Evolutionary conservation across 176 grass and related monocot genomes (phyloP), one percentile per base, ranked within the genome.

Genomic region (Phragmites australis): DNA sequence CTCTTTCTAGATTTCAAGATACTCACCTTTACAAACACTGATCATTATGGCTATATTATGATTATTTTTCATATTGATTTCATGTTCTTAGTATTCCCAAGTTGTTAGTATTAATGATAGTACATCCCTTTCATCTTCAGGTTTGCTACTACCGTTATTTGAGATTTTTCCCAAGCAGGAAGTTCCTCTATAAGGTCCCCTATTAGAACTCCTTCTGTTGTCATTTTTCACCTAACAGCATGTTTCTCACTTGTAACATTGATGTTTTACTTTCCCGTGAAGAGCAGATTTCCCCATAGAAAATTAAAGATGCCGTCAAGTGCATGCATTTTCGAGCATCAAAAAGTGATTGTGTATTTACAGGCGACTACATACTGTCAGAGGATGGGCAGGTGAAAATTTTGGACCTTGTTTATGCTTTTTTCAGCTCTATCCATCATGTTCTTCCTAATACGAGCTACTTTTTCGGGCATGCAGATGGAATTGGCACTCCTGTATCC

Each of bases 111-210:
- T 50, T 87, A 48, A n/a, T 40, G 29, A 65, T 80, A 77, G 29
- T 61, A 68, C 6, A 53, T 65, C 34, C 50, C 42, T 45, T 44
- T 70, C 17, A 51, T 65, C 17, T 82, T 72, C 46, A 97, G 95
- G 95, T 93, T 70, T 94, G 95, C 55, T 94, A 97, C 82, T 94
- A 93, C 74, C 95, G 92, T 22, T 94, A 97, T 75, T 74, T 94
- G 72, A 94, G 95, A 87, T 91, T 94, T 90, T 97, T 90, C 80
- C 86, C 95, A 72, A 79, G 83, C 12, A 92, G 95, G 52, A 94
- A 93, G 53, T 97, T 97, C 74, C 88, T 97, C 16, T 97, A 94
- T 76, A 97, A 97, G 95, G 95, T 97, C 50, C 45, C 45, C 31
- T 69, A 79, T 59, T 21, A 49, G 47, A 65, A 78, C 44, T 9